Conservation (phyloP, 2,329 filamentous ascomycete genomes). For the Paecilomyces dactylethromorphus region DNA sequence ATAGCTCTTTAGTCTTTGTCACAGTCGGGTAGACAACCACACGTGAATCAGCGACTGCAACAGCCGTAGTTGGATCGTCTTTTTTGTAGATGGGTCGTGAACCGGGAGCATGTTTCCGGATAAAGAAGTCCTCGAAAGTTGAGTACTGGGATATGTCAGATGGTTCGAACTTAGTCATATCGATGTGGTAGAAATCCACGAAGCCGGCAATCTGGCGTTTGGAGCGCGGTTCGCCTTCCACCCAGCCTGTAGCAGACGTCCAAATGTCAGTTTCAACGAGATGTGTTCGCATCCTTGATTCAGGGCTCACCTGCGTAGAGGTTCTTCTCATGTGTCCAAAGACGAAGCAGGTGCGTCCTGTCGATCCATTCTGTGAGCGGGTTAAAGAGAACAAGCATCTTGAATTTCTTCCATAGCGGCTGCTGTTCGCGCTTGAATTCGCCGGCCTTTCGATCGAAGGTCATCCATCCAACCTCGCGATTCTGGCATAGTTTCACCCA, state of each 20-base stretch:
- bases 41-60: conserved; percentile 31
- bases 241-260: background rate
- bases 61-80: conserved; percentile 20
- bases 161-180: conserved; percentile 33
- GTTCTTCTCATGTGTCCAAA: conserved; percentile 31
- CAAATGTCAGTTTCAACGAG: conserved; percentile 8
- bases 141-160: conserved; percentile 26
- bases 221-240: conserved; percentile 23
- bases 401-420: conserved; percentile 34
- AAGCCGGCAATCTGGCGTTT: conserved; percentile 30
- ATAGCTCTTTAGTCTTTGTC: conserved; percentile 25
- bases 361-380: conserved; percentile 36
- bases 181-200: conserved; percentile 29
- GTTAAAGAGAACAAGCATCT: conserved; percentile 37
- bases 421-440: conserved; percentile 31
- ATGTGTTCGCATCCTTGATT: background rate
- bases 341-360: conserved; percentile 28
- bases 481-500: conserved; percentile 2
- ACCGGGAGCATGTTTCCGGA: conserved; percentile 23
- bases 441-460: conserved; percentile 3
- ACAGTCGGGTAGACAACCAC: conserved; percentile 31
- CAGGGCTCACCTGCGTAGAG: conserved; percentile 18
- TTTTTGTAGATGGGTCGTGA: conserved; percentile 21
- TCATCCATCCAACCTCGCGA: conserved; percentile 5
- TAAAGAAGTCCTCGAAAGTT: conserved; percentile 36